A percentile compares a stretch with the other conserved stretches of the same genome.
Conservation (phyloP, 2,329 filamentous ascomycete species). For the Fusarium albidum region DNA sequence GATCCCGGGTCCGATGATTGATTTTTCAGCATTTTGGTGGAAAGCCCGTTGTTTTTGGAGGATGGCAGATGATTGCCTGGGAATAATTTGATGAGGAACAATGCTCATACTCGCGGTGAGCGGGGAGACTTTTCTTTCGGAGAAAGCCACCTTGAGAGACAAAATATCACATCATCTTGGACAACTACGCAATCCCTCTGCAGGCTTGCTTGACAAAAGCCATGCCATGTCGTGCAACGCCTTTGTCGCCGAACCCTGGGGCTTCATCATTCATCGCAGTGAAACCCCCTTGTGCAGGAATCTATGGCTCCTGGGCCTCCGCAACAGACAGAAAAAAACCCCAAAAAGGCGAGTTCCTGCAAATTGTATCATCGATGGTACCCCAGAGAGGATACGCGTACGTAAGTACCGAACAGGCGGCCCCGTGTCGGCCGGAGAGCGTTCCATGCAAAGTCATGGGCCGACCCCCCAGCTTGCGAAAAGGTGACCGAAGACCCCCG, state of each 20-base stretch:
- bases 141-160: background rate
- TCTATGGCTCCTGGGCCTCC: conserved; percentile 24
- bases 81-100: no score
- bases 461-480: conserved; percentile 10
- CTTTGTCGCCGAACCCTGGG: conserved; percentile 20
- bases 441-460: conserved; percentile 14
- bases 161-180: background rate
- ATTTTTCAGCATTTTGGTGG: no score
- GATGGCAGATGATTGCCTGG: no score
- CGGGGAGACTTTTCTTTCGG: background rate
- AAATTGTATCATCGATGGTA: conserved; percentile 41
- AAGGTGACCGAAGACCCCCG: conserved; percentile 13
- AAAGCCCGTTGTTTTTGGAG: background rate
- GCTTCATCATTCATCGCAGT: conserved; percentile 19
- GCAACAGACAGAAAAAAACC: no score
- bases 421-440: conserved; percentile 36
- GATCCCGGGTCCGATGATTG: background rate
- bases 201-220: conserved; percentile 14
- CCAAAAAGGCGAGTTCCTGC: conserved; percentile 6
- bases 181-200: conserved; percentile 16
- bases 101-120: no score
- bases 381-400: conserved; percentile 29
- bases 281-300: conserved; percentile 28
- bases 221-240: conserved; percentile 30
- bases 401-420: conserved; percentile 37